Percentiles rank a stretch among this genome's conserved stretches.
Evolutionary conservation across 495 filamentous ascomycete genomes (phyloP).

Genomic region (Hyaloscypha bicolor): DNA sequence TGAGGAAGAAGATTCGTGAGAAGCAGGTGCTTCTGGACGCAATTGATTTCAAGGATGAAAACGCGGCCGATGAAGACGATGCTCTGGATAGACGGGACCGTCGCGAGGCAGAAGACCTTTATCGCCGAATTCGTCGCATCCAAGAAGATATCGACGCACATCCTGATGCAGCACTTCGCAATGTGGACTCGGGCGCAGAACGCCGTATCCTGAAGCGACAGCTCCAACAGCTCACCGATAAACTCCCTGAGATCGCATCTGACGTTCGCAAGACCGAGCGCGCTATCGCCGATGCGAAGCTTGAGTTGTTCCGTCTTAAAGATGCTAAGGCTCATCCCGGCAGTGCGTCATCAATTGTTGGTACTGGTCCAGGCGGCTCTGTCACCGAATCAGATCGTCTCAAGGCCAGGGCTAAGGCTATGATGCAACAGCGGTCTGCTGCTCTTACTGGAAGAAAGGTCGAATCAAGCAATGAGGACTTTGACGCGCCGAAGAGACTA

Average conservation of each 20-base stretch:
- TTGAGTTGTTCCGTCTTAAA: conserved; percentile 91
- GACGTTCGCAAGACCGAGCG: conserved; percentile 90
- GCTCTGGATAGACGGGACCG: conserved; percentile 87
- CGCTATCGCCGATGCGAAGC: conserved; percentile 84
- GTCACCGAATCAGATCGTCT: conserved; percentile 94
- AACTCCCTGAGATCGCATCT: conserved; percentile 88
- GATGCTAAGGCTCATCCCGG: conserved; percentile 92
- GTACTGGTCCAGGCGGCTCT: conserved; percentile 88
- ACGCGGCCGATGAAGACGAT: conserved; percentile 86
- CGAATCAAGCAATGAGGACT: conserved; percentile 63
- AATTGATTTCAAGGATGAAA: conserved; percentile 95
- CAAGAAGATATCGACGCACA: conserved; percentile 97
- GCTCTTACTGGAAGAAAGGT: conserved; percentile 84
- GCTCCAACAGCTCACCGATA: conserved; percentile 84
- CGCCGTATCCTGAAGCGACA: conserved; percentile 83
- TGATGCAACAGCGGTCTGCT: conserved; percentile 97
- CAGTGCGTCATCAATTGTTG: conserved; percentile 80
- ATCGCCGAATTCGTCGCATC: conserved; percentile 86
- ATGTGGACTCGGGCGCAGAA: conserved; percentile 83
- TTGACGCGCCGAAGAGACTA: conserved; percentile 76
- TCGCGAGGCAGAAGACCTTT: conserved; percentile 91
- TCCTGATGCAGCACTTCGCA: conserved; percentile 73
- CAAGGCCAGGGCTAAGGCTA: conserved; percentile 91
- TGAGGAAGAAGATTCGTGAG: conserved; percentile 92
- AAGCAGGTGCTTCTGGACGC: conserved; percentile 96